Evolutionary conservation across 352 stramenopile species (phyloP).

Genomic region (Pythium aquatile): DNA sequence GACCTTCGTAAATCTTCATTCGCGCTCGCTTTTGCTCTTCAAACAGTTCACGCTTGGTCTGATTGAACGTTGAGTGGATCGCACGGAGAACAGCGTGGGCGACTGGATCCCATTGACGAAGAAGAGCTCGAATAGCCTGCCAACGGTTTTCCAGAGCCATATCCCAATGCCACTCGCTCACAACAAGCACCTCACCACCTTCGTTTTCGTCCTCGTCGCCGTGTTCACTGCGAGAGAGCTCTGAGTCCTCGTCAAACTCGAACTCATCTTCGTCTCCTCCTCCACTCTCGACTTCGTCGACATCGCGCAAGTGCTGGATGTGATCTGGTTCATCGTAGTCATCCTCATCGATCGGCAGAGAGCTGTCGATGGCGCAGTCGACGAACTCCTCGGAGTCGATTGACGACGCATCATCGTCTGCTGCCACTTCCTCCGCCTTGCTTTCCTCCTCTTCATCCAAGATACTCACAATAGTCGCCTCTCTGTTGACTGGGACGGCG

Average conservation of each 20-base stretch:
- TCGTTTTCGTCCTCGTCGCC: neutral
- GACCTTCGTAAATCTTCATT: slow-evolving; percentile 79
- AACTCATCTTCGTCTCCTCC: slow-evolving; percentile 34
- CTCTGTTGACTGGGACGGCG: no score
- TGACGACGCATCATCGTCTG: slow-evolving; percentile 16
- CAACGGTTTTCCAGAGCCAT: slow-evolving; percentile 66
- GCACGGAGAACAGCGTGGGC: slow-evolving; percentile 22
- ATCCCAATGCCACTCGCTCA: slow-evolving; percentile 67
- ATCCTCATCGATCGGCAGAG: slow-evolving; percentile 39
- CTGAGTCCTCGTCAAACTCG: slow-evolving; percentile 27
- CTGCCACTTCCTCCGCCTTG: slow-evolving; percentile 17
- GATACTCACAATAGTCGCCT: neutral
- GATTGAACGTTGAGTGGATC: slow-evolving; percentile 27
- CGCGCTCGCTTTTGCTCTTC: slow-evolving; percentile 64
- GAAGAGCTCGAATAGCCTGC: slow-evolving; percentile 32
- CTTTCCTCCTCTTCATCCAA: neutral
- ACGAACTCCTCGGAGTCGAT: slow-evolving; percentile 37
- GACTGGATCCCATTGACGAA: slow-evolving; percentile 34
- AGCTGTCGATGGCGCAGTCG: slow-evolving; percentile 30
- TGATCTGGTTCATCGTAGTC: slow-evolving; percentile 81
- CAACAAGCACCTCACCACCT: slow-evolving; percentile 7
- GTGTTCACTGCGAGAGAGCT: neutral
- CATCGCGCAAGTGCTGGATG: slow-evolving; percentile 79
- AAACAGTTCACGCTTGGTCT: slow-evolving; percentile 53
- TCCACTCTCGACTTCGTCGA: slow-evolving; percentile 56